Base-by-base conservation (phyloP, 2,329 filamentous ascomycete species). In the Pestalotiopsis sp. region DNA sequence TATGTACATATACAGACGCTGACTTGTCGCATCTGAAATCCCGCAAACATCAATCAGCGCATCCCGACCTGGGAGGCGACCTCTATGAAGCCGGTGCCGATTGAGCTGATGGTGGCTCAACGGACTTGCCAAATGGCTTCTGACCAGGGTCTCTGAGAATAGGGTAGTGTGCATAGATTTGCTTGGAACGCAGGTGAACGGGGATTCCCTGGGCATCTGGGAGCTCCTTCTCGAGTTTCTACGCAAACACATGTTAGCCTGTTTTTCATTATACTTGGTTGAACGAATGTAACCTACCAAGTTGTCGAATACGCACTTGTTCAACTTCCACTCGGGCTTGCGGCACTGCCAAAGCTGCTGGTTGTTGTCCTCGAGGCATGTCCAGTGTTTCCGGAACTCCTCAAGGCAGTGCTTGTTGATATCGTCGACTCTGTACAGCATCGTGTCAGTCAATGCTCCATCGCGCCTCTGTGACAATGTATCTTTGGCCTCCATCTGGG, bases 261-360 rank as follows among this genome's bases (percentile, higher is more conserved):
- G 12, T 4, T 11, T 40, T 31, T 13, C 23, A 11, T 23, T 13
- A 36, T 27, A 59, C 36, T 17, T 40, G 59, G 11, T 9, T 14
- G 27, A 23, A 17, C 7, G 17, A 13, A 62, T 23, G 14, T 27
- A 65, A 86, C 92, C 71, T 86, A 99, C 96, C 85, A 99, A 83
- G 81, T 98, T 98, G 74, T 98, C 92, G 79, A 93, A 98, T 63
- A 98, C 95, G 83, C 96, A 99, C 84, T 91, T 92, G 87, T 98
- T 99, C 77, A 99, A 85, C 79, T 91, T 91, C 89, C 93, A 91
- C 86, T 99, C 96, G 72, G 89, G 86, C 77, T 90, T 91, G 76
- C 96, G 90, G 86, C 96, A 99, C 79, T 98, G 94, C 92, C 94
- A 99, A 70, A 98, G 85, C 83, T 97, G 93, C 79, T 99, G 96